Evolutionary conservation across 371 early-diverging fungal species (phyloP), one percentile per base, ranked within the genome.

Genomic region (Mortierella sp.): DNA sequence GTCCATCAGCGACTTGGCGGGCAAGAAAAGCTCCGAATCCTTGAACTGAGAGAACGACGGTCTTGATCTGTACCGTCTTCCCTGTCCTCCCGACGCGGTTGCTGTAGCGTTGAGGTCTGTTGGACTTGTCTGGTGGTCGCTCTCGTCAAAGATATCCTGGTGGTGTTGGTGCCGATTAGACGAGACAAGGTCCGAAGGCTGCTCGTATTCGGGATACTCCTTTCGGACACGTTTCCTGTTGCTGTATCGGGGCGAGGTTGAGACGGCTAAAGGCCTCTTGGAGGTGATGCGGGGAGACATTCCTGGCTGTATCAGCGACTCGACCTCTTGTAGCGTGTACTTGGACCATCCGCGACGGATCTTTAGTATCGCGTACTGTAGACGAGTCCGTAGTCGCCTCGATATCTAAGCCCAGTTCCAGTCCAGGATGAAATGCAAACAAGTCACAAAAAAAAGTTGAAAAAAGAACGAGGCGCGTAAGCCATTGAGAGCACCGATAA

Each of bases 261-360:
- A 26, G 64, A 37, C 11, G 48, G 71, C 50, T n/a, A 45, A 45
- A 16, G 71, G 40, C 14, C 69, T 58, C 19, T 68, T 69, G 64
- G 71, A 19, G 14, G 47, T 29, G 44, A 55, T 48, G 13, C 65
- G 64, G 29, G 75, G 69, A 14, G 72, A 71, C 48, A 69, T 26
- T n/a, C 37, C 37, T 14, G 73, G 41, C 52, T 74, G 66, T 10
- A 69, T 64, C 14, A 80, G 66, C 2, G 80, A 76, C 65, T 80
- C 80, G 40, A 80, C 70, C 63, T 80, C 80, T 19, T 76, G 76
- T 7, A 80, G 73, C 16, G 80, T 80, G 70, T 76, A 80, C 34
- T 80, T 80, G 24, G 80, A 80, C 80, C 80, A 80, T 7, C 80
- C 80, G 11, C 80, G 73, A 39, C 80, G 76, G 70, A 80, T 80